These are phyloP conservation scores for Graphilbum ipis-grandicollis DNA, from an alignment of 2,329 filamentous ascomycete species.

Conservation along the genomic window DNA sequence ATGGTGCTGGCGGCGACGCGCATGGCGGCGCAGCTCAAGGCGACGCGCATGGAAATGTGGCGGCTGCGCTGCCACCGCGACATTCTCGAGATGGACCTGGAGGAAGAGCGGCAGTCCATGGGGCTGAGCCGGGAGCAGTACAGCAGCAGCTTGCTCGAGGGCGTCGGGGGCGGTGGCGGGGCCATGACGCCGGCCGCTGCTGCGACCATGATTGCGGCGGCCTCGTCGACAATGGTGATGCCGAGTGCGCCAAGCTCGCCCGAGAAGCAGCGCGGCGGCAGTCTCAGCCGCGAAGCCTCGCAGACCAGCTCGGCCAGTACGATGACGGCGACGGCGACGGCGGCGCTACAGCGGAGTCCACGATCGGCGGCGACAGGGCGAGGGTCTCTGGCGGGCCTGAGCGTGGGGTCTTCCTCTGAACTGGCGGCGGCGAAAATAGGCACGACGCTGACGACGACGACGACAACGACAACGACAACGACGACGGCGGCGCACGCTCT, in stretches of 20 bases:
- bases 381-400: constrained; percentile 10
- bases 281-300: constrained; percentile 15
- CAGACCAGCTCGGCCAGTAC: constrained; percentile 17
- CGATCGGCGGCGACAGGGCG: constrained; percentile 18
- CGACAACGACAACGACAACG: too few relatives aligned
- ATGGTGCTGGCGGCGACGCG: constrained; percentile 71
- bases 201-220: too few relatives aligned
- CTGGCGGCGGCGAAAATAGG: background rate
- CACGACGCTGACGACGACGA: too few relatives aligned
- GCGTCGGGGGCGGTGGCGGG: background rate
- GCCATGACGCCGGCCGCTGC: too few relatives aligned
- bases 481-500: too few relatives aligned
- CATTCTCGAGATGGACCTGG: constrained; percentile 68
- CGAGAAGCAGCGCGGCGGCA: too few relatives aligned
- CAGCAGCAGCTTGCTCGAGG: constrained; percentile 5
- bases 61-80: constrained; percentile 79
- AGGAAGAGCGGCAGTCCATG: constrained; percentile 53
- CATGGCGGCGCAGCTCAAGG: constrained; percentile 77
- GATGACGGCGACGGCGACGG: too few relatives aligned
- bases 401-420: constrained; percentile 1
- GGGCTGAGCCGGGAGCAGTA: constrained; percentile 10
- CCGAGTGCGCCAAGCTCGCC: too few relatives aligned
- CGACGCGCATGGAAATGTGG: constrained; percentile 91
- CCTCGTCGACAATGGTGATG: background rate
- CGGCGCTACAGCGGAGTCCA: constrained; percentile 17